These are phyloP conservation scores for Colletotrichum nymphaeae DNA, from an alignment of 2,329 filamentous ascomycete species.

Conservation along the genomic window DNA sequence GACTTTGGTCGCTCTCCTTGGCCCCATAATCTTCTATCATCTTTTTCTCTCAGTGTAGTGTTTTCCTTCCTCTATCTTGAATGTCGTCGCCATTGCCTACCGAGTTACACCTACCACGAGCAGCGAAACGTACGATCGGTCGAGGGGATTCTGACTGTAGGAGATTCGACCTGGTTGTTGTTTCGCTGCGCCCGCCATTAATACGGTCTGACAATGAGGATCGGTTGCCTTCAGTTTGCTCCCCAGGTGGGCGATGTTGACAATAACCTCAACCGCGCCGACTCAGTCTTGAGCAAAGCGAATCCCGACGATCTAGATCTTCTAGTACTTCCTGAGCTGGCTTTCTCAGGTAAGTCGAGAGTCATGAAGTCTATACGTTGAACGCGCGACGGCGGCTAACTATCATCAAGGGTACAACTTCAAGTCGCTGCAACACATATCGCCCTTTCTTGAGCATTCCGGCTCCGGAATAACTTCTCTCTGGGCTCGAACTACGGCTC, in stretches of 20 bases:
- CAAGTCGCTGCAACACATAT: conserved; percentile 73
- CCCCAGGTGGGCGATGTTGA: conserved; percentile 77
- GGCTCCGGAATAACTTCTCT: conserved; percentile 74
- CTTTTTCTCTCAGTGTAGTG: no score
- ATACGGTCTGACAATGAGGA: conserved; percentile 61
- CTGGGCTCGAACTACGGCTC: conserved; percentile 77
- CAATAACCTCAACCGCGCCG: conserved; percentile 77
- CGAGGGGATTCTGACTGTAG: no score
- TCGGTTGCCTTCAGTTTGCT: conserved; percentile 78
- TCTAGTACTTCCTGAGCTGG: conserved; percentile 80
- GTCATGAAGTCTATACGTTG: no score
- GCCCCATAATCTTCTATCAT: no score
- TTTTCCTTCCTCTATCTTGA: no score
- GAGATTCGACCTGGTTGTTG: no score
- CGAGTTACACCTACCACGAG: no score
- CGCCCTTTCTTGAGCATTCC: conserved; percentile 75
- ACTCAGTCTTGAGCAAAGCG: conserved; percentile 68
- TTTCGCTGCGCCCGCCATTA: no score
- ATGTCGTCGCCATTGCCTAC: no score
- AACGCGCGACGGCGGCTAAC: no score
- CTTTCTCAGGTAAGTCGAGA: conserved; percentile 70
- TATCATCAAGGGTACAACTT: conserved; percentile 68
- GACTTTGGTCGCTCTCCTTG: no score
- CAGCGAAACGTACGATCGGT: no score
- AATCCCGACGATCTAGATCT: conserved; percentile 71